A percentile compares a stretch with the other conserved stretches of the same genome.
phyloP scores from a whole-genome alignment of 176 grass and related monocot species.

The Poa annua region DNA sequence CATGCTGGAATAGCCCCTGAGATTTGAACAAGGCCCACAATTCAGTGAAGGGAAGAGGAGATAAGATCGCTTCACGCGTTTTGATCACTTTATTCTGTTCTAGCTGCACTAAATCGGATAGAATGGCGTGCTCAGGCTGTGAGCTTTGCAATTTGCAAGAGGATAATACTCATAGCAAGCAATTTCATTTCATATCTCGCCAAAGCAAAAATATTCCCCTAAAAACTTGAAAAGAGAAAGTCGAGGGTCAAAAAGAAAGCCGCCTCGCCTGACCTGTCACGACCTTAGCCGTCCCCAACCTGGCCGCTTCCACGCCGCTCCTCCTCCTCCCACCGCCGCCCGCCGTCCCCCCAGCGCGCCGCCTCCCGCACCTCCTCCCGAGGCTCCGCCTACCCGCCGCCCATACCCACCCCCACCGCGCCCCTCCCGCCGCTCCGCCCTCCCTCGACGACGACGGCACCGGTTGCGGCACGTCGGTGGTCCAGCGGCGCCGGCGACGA shows the following conservation, averaged over 20 bases:
- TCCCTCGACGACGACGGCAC: not conserved
- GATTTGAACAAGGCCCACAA: not conserved
- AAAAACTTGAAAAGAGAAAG: not conserved
- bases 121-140: not conserved
- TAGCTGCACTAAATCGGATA: not conserved
- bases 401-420: not conserved
- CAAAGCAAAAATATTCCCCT: not conserved
- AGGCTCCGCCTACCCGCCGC: not conserved
- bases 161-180: not conserved
- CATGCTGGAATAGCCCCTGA: too few species aligned
- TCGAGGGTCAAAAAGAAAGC: not conserved
- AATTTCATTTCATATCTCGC: not conserved
- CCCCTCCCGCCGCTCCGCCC: not conserved
- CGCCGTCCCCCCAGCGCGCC: not conserved
- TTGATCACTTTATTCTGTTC: not conserved
- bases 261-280: constrained; percentile 10
- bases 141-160: not conserved
- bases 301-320: constrained; percentile 12
- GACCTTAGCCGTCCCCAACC: constrained; percentile 31
- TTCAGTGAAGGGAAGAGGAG: not conserved
- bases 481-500: constrained; percentile 26
- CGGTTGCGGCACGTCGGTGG: not conserved
- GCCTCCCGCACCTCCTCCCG: not conserved
- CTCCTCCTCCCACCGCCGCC: constrained; percentile 1
- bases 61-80: not conserved